Conservation (phyloP, 345 rosid species). For the Gossypium ekmanianum region DNA sequence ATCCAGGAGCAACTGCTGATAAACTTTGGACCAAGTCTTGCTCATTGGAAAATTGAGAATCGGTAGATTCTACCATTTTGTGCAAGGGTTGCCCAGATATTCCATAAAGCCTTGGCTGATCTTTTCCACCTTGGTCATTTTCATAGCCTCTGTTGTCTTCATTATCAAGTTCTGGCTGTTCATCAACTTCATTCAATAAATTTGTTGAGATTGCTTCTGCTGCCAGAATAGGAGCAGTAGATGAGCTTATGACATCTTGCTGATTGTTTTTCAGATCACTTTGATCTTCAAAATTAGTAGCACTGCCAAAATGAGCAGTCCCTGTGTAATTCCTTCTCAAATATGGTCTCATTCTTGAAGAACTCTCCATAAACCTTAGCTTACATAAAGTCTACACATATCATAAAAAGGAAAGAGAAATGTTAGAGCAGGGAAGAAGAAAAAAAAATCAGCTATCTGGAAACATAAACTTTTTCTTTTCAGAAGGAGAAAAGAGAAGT, state of each 20-base stretch:
- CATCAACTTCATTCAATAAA: conserved; percentile 70
- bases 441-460: neutral
- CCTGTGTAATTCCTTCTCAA: conserved; percentile 77
- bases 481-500: conserved; percentile 8
- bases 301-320: conserved; percentile 82
- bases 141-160: conserved; percentile 41
- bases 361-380: conserved; percentile 88
- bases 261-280: conserved; percentile 37
- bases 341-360: conserved; percentile 89
- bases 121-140: conserved; percentile 37
- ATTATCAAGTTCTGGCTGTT: conserved; percentile 59
- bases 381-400: conserved; percentile 80
- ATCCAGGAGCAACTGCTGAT: conserved; percentile 72
- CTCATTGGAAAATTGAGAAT: conserved; percentile 45
- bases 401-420: conserved; percentile 6
- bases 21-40: conserved; percentile 44
- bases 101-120: conserved; percentile 41
- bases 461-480: neutral
- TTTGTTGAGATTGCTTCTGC: conserved; percentile 87
- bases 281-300: conserved; percentile 78
- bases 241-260: conserved; percentile 44
- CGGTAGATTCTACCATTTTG: conserved; percentile 39
- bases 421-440: neutral
- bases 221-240: conserved; percentile 38
- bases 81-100: conserved; percentile 48